Conservation (phyloP, 1,139 yeast genomes). For the Yamadazyma jaroonii region DNA sequence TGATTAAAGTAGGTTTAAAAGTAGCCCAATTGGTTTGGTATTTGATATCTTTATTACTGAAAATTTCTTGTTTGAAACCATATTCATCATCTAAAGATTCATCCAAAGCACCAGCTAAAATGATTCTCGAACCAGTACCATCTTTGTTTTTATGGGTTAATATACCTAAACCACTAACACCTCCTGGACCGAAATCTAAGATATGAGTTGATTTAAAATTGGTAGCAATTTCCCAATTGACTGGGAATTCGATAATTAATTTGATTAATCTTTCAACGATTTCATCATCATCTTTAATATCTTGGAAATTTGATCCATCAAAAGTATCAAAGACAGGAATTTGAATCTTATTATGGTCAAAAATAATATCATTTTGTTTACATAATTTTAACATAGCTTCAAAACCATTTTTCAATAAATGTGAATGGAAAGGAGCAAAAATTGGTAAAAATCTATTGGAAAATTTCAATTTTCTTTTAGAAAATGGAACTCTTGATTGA, state of each 20-base stretch:
- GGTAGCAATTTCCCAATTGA: conserved; percentile 92
- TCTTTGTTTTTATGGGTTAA: conserved; percentile 96
- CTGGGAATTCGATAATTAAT: conserved; percentile 86
- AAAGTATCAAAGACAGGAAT: conserved; percentile 93
- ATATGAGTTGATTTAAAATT: conserved; percentile 79
- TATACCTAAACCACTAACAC: conserved; percentile 93
- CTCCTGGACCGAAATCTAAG: conserved; percentile 98
- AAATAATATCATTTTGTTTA: conserved; percentile 50
- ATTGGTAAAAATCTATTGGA: conserved; percentile 94
- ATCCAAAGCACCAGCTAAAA: conserved; percentile 90
- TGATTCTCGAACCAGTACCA: conserved; percentile 95
- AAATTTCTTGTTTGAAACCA: conserved; percentile 94
- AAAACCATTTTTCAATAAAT: conserved; percentile 72
- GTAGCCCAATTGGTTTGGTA: conserved; percentile 92
- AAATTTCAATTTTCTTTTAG: conserved; percentile 90
- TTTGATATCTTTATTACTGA: conserved; percentile 62
- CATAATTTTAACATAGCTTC: conserved; percentile 66
- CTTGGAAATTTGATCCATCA: conserved; percentile 77
- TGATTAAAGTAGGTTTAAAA: conserved; percentile 80
- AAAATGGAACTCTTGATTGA: conserved; percentile 89
- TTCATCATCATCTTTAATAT: conserved; percentile 29
- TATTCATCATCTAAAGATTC: conserved; percentile 58
- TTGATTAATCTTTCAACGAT: conserved; percentile 62
- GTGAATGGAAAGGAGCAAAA: conserved; percentile 96
- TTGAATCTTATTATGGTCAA: conserved; percentile 52